phyloP scores from a whole-genome alignment of 1,284 basidiomycete species.

The Cryptococcus sp. region DNA sequence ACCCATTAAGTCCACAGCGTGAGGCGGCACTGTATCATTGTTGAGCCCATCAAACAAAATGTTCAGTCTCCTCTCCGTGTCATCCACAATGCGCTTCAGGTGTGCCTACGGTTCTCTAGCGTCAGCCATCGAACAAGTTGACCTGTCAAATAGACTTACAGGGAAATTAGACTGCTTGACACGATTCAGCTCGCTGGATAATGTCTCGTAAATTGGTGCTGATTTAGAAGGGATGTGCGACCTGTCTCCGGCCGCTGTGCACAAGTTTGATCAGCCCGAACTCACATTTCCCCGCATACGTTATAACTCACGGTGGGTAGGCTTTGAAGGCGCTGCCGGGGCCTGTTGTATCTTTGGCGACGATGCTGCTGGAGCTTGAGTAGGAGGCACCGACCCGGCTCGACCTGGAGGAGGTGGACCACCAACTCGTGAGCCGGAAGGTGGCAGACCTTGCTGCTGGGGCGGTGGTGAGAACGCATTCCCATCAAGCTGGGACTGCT shows the following conservation, averaged over 20 bases:
- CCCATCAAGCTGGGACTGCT: slow-evolving; percentile 4
- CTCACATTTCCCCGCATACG: background rate
- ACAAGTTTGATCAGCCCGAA: slow-evolving; percentile 9
- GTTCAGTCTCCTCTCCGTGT: slow-evolving; percentile 83
- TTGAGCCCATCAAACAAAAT: slow-evolving; percentile 87
- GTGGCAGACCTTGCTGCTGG: slow-evolving; percentile 15
- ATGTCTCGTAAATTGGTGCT: slow-evolving; percentile 67
- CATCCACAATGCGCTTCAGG: slow-evolving; percentile 82
- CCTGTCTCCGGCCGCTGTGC: slow-evolving; percentile 79
- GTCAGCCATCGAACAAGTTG: background rate
- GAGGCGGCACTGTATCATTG: slow-evolving; percentile 78
- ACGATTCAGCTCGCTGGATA: slow-evolving; percentile 63
- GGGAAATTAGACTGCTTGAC: slow-evolving; percentile 68
- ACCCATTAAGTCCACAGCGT: slow-evolving; percentile 68
- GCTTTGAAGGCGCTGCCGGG: slow-evolving; percentile 38
- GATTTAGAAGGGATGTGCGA: slow-evolving; percentile 79
- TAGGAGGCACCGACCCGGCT: slow-evolving; percentile 19
- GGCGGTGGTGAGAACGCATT: slow-evolving; percentile 5
- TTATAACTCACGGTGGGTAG: slow-evolving; percentile 77
- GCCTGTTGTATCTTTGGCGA: slow-evolving; percentile 8
- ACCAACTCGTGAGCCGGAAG: slow-evolving; percentile 28
- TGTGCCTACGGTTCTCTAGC: slow-evolving; percentile 59
- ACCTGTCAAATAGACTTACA: slow-evolving; percentile 55
- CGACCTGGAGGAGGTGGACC: slow-evolving; percentile 44
- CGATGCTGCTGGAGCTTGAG: slow-evolving; percentile 8